A percentile compares a stretch with the other conserved stretches of the same genome.
Conservation (phyloP, 2,329 filamentous ascomycete species). For the Fusarium xylarioides region DNA sequence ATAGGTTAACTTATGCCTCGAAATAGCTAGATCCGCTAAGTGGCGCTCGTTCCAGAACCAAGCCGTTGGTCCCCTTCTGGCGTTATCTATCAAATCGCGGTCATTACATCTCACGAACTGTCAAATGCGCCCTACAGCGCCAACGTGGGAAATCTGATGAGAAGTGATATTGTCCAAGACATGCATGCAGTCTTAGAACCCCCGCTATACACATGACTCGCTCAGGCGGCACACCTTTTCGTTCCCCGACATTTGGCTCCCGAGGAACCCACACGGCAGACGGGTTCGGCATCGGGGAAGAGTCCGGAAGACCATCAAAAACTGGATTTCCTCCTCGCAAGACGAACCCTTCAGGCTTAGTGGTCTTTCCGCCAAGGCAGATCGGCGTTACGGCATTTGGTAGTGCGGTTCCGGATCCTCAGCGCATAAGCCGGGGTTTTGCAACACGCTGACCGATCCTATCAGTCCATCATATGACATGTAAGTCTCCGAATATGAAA, state of each 20-base stretch:
- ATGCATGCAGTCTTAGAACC: neutral
- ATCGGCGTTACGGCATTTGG: constrained; percentile 2
- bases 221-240: neutral
- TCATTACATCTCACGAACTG: neutral
- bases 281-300: neutral
- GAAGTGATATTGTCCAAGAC: neutral
- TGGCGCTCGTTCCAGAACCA: neutral
- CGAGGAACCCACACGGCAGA: neutral
- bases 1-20: neutral
- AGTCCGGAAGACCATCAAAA: neutral
- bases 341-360: neutral
- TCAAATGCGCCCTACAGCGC: neutral
- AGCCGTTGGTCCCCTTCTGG: neutral
- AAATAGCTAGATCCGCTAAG: neutral
- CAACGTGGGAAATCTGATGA: neutral
- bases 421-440: neutral
- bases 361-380: neutral
- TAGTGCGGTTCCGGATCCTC: neutral
- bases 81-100: neutral
- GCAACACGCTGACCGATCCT: neutral
- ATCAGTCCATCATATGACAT: neutral
- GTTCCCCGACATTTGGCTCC: neutral
- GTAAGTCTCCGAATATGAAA: neutral
- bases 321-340: neutral
- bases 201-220: neutral